Evolutionary conservation across 345 rosid genomes (phyloP), one percentile per base, ranked within the genome.

Genomic region (Conringia planisiliqua): DNA sequence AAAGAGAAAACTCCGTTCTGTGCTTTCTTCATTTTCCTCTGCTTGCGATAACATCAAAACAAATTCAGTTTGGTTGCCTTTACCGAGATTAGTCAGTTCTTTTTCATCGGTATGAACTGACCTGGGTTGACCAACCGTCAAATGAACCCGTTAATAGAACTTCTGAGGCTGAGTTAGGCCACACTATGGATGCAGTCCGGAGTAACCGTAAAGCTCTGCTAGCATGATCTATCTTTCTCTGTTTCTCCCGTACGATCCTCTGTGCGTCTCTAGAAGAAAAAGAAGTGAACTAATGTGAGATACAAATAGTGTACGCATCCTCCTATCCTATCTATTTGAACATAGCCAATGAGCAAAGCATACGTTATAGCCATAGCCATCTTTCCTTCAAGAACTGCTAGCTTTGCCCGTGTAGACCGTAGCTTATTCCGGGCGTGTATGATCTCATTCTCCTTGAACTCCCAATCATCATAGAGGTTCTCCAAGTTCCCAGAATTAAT

Each of bases 81-180:
- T 43, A 43, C 4, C 2, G 11, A 24, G 26, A 48, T 39, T 39
- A 38, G 8, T n/a, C n/a, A 50, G 32, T 16, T 36, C 54, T 0
- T 6, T 10, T n/a, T 30, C 3, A 29, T 17, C 7, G 3, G 40
- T 32, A 14, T 42, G 60, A 71, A 71, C 91, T 63, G 69, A 92
- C 99, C 97, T 92, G 83, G 32, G 94, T 79, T 17, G 87, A 74
- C 99, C 99, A 95, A 42, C 99, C 96, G 48, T 95, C 99, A 80
- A 86, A 95, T 10, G 99, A 92, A 66, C 99, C 98, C 36, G 88
- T 82, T 44, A 95, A 69, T 57, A 92, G 82, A 75, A 95, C 97
- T 81, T 87, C 98, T 35, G 89, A 78, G 63, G 97, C 98, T 35
- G 86, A 78, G 84, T 85, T 90, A 70, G 93, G 93, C 97, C 97